Conservation (phyloP, 208 protist species). For the Phytomonas sp. region DNA sequence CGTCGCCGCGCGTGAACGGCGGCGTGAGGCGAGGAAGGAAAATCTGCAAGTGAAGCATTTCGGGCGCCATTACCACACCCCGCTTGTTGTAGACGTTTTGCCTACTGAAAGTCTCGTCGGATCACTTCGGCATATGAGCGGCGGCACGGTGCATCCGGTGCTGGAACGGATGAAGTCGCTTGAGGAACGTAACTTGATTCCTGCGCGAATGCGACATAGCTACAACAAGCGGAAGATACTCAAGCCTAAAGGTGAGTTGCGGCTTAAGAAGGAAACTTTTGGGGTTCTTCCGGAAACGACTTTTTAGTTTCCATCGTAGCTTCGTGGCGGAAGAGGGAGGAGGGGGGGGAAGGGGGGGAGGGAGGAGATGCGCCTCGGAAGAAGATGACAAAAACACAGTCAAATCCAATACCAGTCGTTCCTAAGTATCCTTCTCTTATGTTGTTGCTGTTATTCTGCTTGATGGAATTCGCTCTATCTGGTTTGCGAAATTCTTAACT, state of each 20-base stretch:
- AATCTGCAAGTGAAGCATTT: slow-evolving; percentile 69
- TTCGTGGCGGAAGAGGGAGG: too few species aligned
- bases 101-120: slow-evolving; percentile 66
- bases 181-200: slow-evolving; percentile 86
- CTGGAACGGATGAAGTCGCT: slow-evolving; percentile 86
- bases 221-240: slow-evolving; percentile 86
- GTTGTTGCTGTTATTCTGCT: too few species aligned
- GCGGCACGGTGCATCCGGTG: slow-evolving; percentile 59
- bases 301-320: slow-evolving; percentile 28
- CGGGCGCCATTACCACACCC: slow-evolving; percentile 77
- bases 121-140: slow-evolving; percentile 70
- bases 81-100: slow-evolving; percentile 64
- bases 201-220: slow-evolving; percentile 76
- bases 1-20: slow-evolving; percentile 25
- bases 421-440: too few species aligned
- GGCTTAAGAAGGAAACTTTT: slow-evolving; percentile 75
- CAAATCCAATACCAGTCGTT: too few species aligned
- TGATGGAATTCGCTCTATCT: too few species aligned
- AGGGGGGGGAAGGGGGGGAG: too few species aligned
- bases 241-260: slow-evolving; percentile 83
- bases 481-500: too few species aligned
- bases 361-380: too few species aligned
- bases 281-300: slow-evolving; percentile 68
- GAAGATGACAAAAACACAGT: too few species aligned
- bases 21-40: slow-evolving; percentile 49